These are phyloP conservation scores for Auriculariales sp. DNA, from an alignment of 768 basidiomycete genomes.

Conservation along the genomic window DNA sequence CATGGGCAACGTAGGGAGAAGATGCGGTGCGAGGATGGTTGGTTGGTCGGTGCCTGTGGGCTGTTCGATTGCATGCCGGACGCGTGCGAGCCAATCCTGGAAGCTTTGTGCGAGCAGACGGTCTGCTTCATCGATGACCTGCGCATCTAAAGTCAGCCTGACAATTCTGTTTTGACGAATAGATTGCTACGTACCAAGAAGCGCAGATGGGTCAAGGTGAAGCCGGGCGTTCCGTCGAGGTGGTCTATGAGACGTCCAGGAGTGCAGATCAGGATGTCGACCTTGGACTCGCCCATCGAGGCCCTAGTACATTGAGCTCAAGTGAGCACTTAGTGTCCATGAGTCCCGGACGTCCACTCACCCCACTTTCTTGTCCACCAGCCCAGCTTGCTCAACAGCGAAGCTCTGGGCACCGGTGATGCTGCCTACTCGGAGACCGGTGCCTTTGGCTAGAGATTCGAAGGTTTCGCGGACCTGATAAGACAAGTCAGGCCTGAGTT, in stretches of 20 bases:
- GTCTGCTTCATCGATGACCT: slow-evolving; percentile 98
- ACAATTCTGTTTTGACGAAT: not conserved
- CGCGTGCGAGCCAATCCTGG: slow-evolving; percentile 84
- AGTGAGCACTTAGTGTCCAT: not conserved
- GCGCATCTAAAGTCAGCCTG: no score
- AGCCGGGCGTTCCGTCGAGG: slow-evolving; percentile 72
- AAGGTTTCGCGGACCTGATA: slow-evolving; percentile 86
- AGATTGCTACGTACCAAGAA: slow-evolving; percentile 50
- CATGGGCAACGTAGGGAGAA: not conserved
- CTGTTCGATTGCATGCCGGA: slow-evolving; percentile 58
- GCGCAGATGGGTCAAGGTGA: slow-evolving; percentile 87
- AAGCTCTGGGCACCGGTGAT: slow-evolving; percentile 76
- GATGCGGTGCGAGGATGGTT: slow-evolving; percentile 7
- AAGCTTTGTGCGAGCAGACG: slow-evolving; percentile 90
- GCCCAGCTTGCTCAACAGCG: slow-evolving; percentile 71
- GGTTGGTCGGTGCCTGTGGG: slow-evolving; percentile 11
- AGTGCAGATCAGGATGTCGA: slow-evolving; percentile 91
- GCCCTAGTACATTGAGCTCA: slow-evolving; percentile 43
- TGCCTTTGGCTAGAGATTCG: slow-evolving; percentile 70
- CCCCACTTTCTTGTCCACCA: slow-evolving; percentile 41
- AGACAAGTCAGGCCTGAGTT: slow-evolving; percentile 92
- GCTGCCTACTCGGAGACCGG: slow-evolving; percentile 57
- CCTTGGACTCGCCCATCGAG: slow-evolving; percentile 60
- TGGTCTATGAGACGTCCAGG: slow-evolving; percentile 94
- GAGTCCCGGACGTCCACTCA: not conserved